phyloP scores from a whole-genome alignment of 495 filamentous ascomycete species.

The Clohesyomyces aquaticus region DNA sequence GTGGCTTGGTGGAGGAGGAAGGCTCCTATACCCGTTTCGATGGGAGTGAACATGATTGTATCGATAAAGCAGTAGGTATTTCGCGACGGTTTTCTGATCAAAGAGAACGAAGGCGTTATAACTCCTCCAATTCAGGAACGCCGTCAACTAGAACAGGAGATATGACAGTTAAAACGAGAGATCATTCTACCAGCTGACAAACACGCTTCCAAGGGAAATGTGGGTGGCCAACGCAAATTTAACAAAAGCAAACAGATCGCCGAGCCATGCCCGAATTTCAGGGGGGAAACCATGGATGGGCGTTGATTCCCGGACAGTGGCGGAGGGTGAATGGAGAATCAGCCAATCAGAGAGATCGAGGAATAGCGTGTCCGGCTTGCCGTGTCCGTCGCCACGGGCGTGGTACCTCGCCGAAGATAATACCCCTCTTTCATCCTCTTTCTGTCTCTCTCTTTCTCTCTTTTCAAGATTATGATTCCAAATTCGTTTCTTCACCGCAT shows the following conservation, averaged over 20 bases:
- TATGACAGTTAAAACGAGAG: neutral
- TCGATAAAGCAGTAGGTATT: neutral
- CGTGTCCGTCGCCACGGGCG: neutral
- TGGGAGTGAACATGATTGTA: conserved; percentile 59
- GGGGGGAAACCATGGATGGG: neutral
- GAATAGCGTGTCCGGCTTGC: neutral
- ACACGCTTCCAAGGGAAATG: neutral
- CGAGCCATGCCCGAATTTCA: neutral
- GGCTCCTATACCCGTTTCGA: conserved; percentile 60
- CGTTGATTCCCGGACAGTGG: neutral
- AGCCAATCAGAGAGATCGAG: neutral
- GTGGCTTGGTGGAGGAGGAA: conserved; percentile 60
- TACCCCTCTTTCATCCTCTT: neutral
- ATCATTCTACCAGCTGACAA: neutral
- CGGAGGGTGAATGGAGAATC: neutral
- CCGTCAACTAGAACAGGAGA: neutral
- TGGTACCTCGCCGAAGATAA: neutral
- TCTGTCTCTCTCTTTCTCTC: neutral
- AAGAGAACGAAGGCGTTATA: neutral
- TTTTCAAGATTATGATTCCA: neutral
- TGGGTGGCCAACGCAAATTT: neutral
- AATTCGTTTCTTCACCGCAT: neutral
- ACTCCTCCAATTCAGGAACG: neutral
- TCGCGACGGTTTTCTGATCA: neutral
- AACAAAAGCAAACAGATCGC: neutral